Conservation (phyloP, 1,139 yeast species). For the Arxiozyma heterogenica region DNA sequence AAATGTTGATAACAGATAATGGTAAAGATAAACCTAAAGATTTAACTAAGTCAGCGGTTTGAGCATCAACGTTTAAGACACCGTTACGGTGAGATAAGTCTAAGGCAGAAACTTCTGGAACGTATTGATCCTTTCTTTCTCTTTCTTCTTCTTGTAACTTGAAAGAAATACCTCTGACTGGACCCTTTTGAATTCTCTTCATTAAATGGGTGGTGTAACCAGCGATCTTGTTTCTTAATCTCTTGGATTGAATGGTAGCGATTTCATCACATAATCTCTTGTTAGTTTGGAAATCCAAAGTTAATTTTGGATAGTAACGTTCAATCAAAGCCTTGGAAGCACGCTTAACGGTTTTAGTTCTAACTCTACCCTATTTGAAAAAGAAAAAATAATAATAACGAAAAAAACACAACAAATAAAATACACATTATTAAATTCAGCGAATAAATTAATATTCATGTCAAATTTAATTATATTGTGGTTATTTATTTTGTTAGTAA, state of each 20-base stretch:
- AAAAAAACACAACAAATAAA: neutral
- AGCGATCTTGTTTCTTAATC: constrained; percentile 99
- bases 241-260: constrained; percentile 98
- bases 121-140: constrained; percentile 99
- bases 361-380: constrained; percentile 74
- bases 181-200: constrained; percentile 99
- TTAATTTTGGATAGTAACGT: constrained; percentile 99
- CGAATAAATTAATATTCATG: neutral
- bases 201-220: constrained; percentile 99
- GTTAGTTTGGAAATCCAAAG: constrained; percentile 99
- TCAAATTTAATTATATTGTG: neutral
- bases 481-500: neutral
- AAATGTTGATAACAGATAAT: constrained; percentile 80
- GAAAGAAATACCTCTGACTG: constrained; percentile 99
- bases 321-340: constrained; percentile 99
- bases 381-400: neutral
- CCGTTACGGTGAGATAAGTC: constrained; percentile 95
- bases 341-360: constrained; percentile 99
- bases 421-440: neutral
- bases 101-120: constrained; percentile 99
- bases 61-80: constrained; percentile 95
- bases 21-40: constrained; percentile 95
- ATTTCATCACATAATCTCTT: constrained; percentile 98
- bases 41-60: constrained; percentile 95
- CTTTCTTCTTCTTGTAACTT: constrained; percentile 99